Percentiles rank a stretch among this genome's conserved stretches.
Evolutionary conservation across 805 yeast genomes (phyloP).

Genomic region (Wickerhamomyces ciferrii): DNA sequence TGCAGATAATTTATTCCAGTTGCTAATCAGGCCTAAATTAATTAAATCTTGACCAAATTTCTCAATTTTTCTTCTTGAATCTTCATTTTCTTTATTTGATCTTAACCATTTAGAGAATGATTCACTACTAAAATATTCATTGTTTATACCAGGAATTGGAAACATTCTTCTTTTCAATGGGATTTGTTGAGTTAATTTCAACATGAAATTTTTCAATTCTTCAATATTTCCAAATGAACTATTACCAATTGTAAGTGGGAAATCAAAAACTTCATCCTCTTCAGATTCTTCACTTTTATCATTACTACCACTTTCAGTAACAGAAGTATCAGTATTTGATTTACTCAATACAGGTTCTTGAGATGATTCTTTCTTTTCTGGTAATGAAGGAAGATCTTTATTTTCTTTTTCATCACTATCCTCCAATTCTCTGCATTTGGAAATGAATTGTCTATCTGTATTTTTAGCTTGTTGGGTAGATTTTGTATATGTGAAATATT

Average conservation of each 20-base stretch:
- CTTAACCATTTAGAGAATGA: constrained; percentile 20
- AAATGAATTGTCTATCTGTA: constrained; percentile 9
- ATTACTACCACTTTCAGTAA: too few species aligned
- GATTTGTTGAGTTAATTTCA: constrained; percentile 8
- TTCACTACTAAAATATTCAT: constrained; percentile 24
- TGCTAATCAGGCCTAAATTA: constrained; percentile 17
- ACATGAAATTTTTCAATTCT: constrained; percentile 8
- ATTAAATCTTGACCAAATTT: constrained; percentile 27
- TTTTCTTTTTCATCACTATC: constrained; percentile 1
- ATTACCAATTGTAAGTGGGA: constrained; percentile 19
- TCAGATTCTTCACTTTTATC: constrained; percentile 6
- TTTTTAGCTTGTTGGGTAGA: constrained; percentile 4
- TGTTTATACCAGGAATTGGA: constrained; percentile 24
- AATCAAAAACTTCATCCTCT: constrained; percentile 15
- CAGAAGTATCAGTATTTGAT: neutral
- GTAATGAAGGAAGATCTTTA: neutral
- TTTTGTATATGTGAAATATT: constrained; percentile 8
- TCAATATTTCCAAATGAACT: constrained; percentile 8
- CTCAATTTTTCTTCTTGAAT: constrained; percentile 25
- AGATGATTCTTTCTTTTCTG: too few species aligned
- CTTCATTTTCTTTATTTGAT: constrained; percentile 15
- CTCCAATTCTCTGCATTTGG: constrained; percentile 12
- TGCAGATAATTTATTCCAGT: constrained; percentile 19
- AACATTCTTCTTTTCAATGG: constrained; percentile 21
- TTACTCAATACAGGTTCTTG: neutral